Conservation (phyloP, 768 basidiomycete species). For the Tubosaeta sp. region DNA sequence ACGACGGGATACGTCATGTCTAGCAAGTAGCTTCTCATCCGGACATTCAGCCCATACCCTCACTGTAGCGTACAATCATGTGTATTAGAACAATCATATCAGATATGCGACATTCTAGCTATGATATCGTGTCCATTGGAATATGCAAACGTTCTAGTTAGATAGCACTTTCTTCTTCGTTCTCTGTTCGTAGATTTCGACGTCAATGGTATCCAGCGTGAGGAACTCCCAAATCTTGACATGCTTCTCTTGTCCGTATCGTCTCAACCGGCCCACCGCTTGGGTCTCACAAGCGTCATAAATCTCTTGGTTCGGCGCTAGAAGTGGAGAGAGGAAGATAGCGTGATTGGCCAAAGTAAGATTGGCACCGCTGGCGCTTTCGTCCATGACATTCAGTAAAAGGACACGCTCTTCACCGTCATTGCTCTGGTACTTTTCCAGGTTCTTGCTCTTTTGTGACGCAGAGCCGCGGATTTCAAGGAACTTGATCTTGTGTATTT, state of each 20-base stretch:
- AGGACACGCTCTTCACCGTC: slow-evolving; percentile 73
- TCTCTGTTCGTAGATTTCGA: slow-evolving; percentile 68
- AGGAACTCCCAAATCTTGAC: slow-evolving; percentile 83
- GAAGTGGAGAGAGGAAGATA: slow-evolving; percentile 89
- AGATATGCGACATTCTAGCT: not conserved
- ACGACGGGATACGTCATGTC: slow-evolving; percentile 84
- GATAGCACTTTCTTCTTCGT: slow-evolving; percentile 21
- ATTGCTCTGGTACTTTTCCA: slow-evolving; percentile 85
- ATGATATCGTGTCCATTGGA: slow-evolving; percentile 2
- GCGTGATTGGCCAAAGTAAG: slow-evolving; percentile 92
- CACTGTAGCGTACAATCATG: slow-evolving; percentile 12
- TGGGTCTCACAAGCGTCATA: slow-evolving; percentile 83
- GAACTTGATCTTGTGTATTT: slow-evolving; percentile 64
- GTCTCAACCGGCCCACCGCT: slow-evolving; percentile 77
- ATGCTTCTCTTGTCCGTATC: slow-evolving; percentile 77
- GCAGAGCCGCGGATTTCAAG: slow-evolving; percentile 81
- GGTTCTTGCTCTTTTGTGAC: slow-evolving; percentile 70
- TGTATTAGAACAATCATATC: not conserved
- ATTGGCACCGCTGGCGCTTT: slow-evolving; percentile 92
- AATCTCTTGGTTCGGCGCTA: slow-evolving; percentile 75
- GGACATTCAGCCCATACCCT: slow-evolving; percentile 21
- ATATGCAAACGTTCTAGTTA: slow-evolving; percentile 15
- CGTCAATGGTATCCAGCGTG: slow-evolving; percentile 85
- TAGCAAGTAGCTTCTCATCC: slow-evolving; percentile 48
- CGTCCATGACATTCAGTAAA: slow-evolving; percentile 89